These are phyloP conservation scores for Fusarium solani-melongenae DNA, from an alignment of 2,329 filamentous ascomycete genomes.

Conservation along the genomic window DNA sequence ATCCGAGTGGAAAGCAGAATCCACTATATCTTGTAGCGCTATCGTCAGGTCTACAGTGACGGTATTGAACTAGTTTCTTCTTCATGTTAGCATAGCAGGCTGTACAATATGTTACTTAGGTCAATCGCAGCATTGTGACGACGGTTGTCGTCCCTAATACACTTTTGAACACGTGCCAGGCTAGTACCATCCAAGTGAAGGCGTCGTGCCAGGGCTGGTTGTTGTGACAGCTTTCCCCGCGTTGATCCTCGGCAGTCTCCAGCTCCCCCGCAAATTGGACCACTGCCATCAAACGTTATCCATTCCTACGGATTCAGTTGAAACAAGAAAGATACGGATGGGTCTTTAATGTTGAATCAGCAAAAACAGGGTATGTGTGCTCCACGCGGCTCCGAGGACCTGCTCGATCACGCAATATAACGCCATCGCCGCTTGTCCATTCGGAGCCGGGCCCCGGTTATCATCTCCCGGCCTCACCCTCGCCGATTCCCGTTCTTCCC, in stretches of 20 bases:
- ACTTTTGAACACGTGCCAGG: neutral
- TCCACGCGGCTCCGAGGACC: neutral
- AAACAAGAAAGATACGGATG: neutral
- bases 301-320: neutral
- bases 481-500: slow-evolving; percentile 3
- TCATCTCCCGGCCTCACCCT: neutral
- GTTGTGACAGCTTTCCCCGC: neutral
- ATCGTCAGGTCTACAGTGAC: neutral
- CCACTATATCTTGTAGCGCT: too few species aligned
- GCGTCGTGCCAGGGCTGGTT: neutral
- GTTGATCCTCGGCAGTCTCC: neutral
- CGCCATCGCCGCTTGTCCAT: neutral
- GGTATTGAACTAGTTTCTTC: neutral
- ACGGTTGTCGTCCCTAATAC: neutral
- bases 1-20: neutral
- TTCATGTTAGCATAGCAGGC: neutral
- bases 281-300: neutral
- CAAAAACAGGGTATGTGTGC: neutral
- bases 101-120: neutral
- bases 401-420: neutral
- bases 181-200: neutral
- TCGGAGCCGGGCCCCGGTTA: neutral
- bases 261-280: neutral
- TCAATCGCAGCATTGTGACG: neutral
- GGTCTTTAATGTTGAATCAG: too few species aligned